Evolutionary conservation across 2,329 filamentous ascomycete species (phyloP), one percentile per base, ranked within the genome.

Genomic region (Orbilia quercus): DNA sequence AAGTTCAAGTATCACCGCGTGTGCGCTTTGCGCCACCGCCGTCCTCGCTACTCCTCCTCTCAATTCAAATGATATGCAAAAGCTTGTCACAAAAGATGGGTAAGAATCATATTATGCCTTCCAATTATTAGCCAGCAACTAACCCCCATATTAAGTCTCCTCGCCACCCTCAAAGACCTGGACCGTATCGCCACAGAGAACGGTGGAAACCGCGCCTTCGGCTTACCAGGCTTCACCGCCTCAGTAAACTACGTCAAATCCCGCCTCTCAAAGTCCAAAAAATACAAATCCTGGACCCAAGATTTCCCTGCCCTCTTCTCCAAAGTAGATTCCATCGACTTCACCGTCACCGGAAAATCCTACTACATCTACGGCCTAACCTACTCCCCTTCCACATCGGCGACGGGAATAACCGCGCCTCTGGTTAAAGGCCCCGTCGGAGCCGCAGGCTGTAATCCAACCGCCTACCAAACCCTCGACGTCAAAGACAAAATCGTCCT

Each of bases 131-230:
- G 16, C 23, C 14, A n/a, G n/a, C 31, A 11, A 42, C 12, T 9
- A 40, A 63, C 18, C 18, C 9, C 34, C 28, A 50, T 53, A 9
- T 23, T 7, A 55, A 87, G 86, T 20, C 80, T 88, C 18, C 82
- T 84, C 78, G 81, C 82, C 62, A 85, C 85, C 48, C 83, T 88
- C n/a, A 81, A 82, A 76, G 82, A 83, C 66, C 81, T 88, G 4
- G 82, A 88, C 77, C 79, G 82, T 45, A 88, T 88, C 60, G 86
- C 82, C 11, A 80, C 79, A 28, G 81, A 83, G 57, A 85, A 88
- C 76, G 85, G 84, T 40, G 86, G 86, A 14, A 88, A 87, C 79
- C 82, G 86, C 55, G 86, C 86, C 3, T 88, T 87, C 67, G 86
- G 87, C 12, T 80, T 85, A 7, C 85, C 85, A 0, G 87, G 87